A percentile compares a stretch with the other conserved stretches of the same genome.
Evolutionary conservation across 1,139 yeast species (phyloP).

Genomic region (Lodderomyces oxycetoniae): DNA sequence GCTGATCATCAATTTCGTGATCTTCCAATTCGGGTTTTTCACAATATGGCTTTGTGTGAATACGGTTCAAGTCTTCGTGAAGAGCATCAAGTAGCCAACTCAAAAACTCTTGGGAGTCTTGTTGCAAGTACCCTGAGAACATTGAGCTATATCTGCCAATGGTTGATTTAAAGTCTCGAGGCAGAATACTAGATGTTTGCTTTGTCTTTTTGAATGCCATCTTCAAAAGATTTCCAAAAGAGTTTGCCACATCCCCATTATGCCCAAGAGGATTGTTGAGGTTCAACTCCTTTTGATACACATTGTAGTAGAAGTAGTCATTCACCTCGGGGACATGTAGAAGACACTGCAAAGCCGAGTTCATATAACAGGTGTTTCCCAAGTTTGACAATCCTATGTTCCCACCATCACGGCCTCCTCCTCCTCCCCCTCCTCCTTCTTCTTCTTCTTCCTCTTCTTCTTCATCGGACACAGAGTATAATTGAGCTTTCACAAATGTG

Average conservation of each 20-base stretch:
- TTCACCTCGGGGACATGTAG: slow-evolving; percentile 82
- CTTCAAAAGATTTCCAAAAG: slow-evolving; percentile 65
- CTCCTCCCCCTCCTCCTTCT: slow-evolving; percentile 1
- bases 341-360: slow-evolving; percentile 89
- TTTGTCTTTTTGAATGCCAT: slow-evolving; percentile 43
- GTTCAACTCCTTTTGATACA: slow-evolving; percentile 68
- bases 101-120: slow-evolving; percentile 91
- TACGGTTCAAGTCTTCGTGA: slow-evolving; percentile 89
- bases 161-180: slow-evolving; percentile 73
- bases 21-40: slow-evolving; percentile 80
- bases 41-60: slow-evolving; percentile 74
- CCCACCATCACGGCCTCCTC: slow-evolving; percentile 24
- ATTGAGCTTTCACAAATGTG: slow-evolving; percentile 14
- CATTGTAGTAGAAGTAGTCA: slow-evolving; percentile 62
- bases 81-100: slow-evolving; percentile 87
- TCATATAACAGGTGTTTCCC: slow-evolving; percentile 97
- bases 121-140: slow-evolving; percentile 88
- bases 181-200: slow-evolving; percentile 34
- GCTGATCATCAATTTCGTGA: slow-evolving; percentile 52
- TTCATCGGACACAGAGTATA: slow-evolving; percentile 3
- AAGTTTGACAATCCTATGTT: slow-evolving; percentile 66
- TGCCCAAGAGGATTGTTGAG: slow-evolving; percentile 72
- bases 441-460: not conserved
- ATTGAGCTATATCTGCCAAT: slow-evolving; percentile 76
- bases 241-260: slow-evolving; percentile 71